Percentiles rank a stretch among this genome's conserved stretches.
These are phyloP conservation scores for Vanderwaltozyma tropicalis DNA, from an alignment of 805 yeast species.

Conservation along the genomic window DNA sequence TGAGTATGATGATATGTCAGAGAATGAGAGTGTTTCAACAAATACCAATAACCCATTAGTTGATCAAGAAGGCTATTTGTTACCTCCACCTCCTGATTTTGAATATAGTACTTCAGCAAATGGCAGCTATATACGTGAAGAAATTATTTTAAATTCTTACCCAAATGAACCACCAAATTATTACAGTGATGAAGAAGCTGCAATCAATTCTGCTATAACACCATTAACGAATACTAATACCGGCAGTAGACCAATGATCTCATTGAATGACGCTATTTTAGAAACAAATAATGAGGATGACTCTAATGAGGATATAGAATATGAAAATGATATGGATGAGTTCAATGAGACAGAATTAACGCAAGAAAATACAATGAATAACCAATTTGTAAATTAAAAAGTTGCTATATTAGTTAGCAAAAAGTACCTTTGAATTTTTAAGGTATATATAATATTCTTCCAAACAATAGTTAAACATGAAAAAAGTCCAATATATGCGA, in stretches of 20 bases:
- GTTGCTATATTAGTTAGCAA: too few relatives aligned
- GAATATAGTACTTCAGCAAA: constrained; percentile 25
- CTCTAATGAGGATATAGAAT: constrained; percentile 3
- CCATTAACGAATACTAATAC: background rate
- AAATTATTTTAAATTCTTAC: constrained; percentile 26
- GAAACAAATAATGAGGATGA: constrained; percentile 5
- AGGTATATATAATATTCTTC: too few relatives aligned
- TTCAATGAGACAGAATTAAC: too few relatives aligned
- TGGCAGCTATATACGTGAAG: constrained; percentile 15
- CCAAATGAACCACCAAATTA: constrained; percentile 33
- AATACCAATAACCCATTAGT: background rate
- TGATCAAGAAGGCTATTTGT: constrained; percentile 14
- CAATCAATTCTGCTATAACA: too few relatives aligned
- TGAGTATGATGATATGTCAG: constrained; percentile 7
- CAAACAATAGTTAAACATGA: too few relatives aligned
- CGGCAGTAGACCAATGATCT: too few relatives aligned
- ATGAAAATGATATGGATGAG: constrained; percentile 4
- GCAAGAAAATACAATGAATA: background rate
- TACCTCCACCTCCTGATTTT: constrained; percentile 32
- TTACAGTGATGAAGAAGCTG: constrained; percentile 17
- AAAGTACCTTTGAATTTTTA: too few relatives aligned
- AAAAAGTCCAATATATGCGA: too few relatives aligned
- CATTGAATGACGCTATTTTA: background rate
- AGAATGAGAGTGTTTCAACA: background rate
- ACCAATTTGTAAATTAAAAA: background rate